Evolutionary conservation across 208 protist genomes (phyloP).

Genomic region (Porcisia hertigi): DNA sequence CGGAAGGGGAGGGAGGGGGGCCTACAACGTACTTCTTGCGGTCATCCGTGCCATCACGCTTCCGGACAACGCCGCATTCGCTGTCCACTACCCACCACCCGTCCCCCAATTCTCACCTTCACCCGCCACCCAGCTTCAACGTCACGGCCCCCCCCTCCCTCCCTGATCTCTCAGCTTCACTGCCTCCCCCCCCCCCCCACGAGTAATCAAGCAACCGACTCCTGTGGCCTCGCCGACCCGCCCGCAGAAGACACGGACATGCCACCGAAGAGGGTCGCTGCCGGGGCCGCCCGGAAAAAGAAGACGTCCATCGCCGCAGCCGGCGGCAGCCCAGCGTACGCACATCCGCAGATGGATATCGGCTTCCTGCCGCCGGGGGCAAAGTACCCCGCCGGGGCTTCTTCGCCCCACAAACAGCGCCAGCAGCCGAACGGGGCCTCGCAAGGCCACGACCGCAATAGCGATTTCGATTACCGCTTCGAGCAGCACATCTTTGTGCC

Average conservation of each 20-base stretch:
- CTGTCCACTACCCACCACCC: neutral
- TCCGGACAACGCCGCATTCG: neutral
- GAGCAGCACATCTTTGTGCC: slow-evolving; percentile 77
- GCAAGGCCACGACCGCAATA: slow-evolving; percentile 12
- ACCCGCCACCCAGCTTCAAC: no score
- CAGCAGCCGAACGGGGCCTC: neutral
- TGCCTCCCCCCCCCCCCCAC: neutral
- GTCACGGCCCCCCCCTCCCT: no score
- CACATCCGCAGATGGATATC: slow-evolving; percentile 37
- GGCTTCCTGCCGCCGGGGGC: slow-evolving; percentile 55
- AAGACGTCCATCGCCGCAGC: neutral
- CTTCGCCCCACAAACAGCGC: neutral
- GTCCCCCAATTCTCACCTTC: neutral
- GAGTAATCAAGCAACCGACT: neutral
- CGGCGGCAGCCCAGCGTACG: neutral
- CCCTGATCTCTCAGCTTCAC: neutral
- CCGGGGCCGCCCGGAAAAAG: neutral
- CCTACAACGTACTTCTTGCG: neutral
- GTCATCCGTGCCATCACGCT: neutral
- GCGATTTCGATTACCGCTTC: slow-evolving; percentile 74
- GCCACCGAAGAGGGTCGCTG: neutral
- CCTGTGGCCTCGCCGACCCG: neutral
- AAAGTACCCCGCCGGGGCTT: slow-evolving; percentile 19
- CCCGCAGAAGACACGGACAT: neutral
- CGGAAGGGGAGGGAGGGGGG: neutral